Percentiles rank a stretch among this genome's conserved stretches.
Conservation (phyloP, 257 asterid genomes). For the Ilex aquifolium region DNA sequence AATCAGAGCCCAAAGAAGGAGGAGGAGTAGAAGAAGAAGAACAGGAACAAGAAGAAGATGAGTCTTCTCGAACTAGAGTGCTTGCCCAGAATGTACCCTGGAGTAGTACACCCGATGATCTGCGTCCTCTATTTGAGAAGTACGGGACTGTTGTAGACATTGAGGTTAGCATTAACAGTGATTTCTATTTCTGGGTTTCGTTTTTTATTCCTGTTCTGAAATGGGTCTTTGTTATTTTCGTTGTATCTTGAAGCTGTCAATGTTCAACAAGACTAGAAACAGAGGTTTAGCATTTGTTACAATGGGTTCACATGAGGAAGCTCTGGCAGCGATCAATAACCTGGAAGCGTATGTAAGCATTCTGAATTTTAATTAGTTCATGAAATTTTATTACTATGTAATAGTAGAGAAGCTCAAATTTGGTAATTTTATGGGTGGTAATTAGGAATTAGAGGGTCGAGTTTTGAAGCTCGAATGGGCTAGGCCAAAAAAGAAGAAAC, state of each 20-base stretch:
- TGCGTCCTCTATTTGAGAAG: slow-evolving; percentile 66
- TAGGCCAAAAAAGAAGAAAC: slow-evolving; percentile 48
- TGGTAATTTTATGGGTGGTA: slow-evolving; percentile 1
- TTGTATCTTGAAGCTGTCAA: slow-evolving; percentile 45
- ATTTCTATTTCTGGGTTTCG: slow-evolving; percentile 3
- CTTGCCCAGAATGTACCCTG: slow-evolving; percentile 86
- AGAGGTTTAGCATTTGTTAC: slow-evolving; percentile 88
- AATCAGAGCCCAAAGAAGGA: slow-evolving; percentile 11
- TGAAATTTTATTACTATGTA: not conserved
- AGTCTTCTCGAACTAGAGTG: slow-evolving; percentile 41
- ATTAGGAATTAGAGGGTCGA: slow-evolving; percentile 78
- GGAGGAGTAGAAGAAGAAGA: slow-evolving; percentile 7
- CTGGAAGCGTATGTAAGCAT: slow-evolving; percentile 62
- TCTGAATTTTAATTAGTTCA: not conserved
- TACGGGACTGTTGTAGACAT: slow-evolving; percentile 66
- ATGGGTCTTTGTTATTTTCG: slow-evolving; percentile 6
- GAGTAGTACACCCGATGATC: slow-evolving; percentile 55
- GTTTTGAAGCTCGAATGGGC: slow-evolving; percentile 77
- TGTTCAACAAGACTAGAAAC: slow-evolving; percentile 76
- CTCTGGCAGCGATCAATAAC: slow-evolving; percentile 49
- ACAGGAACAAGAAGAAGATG: slow-evolving; percentile 29
- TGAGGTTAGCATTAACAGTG: slow-evolving; percentile 39
- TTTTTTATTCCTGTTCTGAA: slow-evolving; percentile 10
- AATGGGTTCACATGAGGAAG: slow-evolving; percentile 86
- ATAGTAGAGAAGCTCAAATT: not conserved